Conservation (phyloP, 2,329 filamentous ascomycete genomes). For the Aspergillus aculeatinus region DNA sequence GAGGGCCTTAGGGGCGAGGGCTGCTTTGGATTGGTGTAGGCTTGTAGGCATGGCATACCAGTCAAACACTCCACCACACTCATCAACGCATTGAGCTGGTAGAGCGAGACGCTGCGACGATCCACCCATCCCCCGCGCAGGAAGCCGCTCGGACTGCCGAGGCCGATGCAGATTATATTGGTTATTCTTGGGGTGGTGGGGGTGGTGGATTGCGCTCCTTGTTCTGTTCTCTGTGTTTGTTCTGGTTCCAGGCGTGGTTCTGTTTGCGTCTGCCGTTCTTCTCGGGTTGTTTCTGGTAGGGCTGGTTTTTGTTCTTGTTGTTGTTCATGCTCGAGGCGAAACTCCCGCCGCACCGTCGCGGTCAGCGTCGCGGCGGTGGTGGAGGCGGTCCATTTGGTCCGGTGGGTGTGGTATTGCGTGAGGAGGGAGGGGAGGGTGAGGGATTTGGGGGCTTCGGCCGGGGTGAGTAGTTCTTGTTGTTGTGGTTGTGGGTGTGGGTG, state of each 20-base stretch:
- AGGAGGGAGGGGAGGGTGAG: slow-evolving; percentile 34
- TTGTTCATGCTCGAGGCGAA: neutral
- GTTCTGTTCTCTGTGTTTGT: too few relatives aligned
- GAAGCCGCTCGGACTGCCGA: slow-evolving; percentile 45
- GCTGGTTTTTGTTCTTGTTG: neutral
- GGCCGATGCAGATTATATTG: slow-evolving; percentile 36
- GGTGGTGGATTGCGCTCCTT: too few relatives aligned
- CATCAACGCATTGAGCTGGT: slow-evolving; percentile 41
- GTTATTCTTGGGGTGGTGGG: neutral
- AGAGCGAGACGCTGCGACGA: slow-evolving; percentile 40
- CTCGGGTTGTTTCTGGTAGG: neutral
- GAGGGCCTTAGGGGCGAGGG: neutral
- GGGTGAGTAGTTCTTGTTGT: slow-evolving; percentile 15
- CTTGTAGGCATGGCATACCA: slow-evolving; percentile 9
- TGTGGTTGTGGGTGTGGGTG: neutral
- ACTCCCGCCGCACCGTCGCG: slow-evolving; percentile 5
- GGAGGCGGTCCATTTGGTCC: slow-evolving; percentile 31
- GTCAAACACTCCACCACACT: slow-evolving; percentile 27
- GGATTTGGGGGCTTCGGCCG: slow-evolving; percentile 38
- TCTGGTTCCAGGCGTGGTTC: neutral
- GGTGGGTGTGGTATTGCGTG: slow-evolving; percentile 30
- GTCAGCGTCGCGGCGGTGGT: slow-evolving; percentile 27
- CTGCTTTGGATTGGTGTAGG: neutral
- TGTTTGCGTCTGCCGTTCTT: neutral
- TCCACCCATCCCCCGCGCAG: slow-evolving; percentile 45